phyloP scores from a whole-genome alignment of 495 filamentous ascomycete species.

The Hyaloscypha bicolor region DNA sequence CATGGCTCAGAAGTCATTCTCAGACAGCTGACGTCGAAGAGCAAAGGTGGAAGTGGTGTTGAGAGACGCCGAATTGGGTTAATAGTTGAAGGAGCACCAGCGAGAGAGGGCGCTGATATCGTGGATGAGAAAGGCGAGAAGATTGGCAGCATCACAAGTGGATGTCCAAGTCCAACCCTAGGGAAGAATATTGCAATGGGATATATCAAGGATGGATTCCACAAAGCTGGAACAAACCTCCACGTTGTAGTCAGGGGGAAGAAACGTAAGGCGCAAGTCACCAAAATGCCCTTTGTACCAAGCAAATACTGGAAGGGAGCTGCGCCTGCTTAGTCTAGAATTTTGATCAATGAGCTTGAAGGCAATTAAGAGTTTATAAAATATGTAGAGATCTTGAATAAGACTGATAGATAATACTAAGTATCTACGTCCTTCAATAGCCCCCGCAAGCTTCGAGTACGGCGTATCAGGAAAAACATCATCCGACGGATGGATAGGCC shows the following conservation, averaged over 20 bases:
- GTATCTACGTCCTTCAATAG: too few species aligned
- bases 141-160: conserved; percentile 76
- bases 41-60: conserved; percentile 67
- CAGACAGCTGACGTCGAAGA: conserved; percentile 67
- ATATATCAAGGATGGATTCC: conserved; percentile 79
- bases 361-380: too few species aligned
- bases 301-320: conserved; percentile 69
- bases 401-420: too few species aligned
- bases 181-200: conserved; percentile 95
- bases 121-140: conserved; percentile 59
- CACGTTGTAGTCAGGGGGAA: conserved; percentile 80
- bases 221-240: conserved; percentile 87
- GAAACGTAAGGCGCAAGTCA: conserved; percentile 74
- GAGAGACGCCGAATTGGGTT: conserved; percentile 76
- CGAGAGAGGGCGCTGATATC: conserved; percentile 85
- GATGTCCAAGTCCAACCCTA: conserved; percentile 83
- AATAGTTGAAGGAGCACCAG: conserved; percentile 82
- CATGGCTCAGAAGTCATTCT: conserved; percentile 76
- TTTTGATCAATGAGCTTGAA: background rate
- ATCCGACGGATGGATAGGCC: too few species aligned
- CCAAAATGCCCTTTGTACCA: conserved; percentile 93
- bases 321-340: conserved; percentile 11
- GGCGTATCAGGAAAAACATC: too few species aligned
- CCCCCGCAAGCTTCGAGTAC: too few species aligned
- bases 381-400: too few species aligned